phyloP scores from a whole-genome alignment of 2,329 filamentous ascomycete genomes.

The Phaeophleospora eucalypticola region DNA sequence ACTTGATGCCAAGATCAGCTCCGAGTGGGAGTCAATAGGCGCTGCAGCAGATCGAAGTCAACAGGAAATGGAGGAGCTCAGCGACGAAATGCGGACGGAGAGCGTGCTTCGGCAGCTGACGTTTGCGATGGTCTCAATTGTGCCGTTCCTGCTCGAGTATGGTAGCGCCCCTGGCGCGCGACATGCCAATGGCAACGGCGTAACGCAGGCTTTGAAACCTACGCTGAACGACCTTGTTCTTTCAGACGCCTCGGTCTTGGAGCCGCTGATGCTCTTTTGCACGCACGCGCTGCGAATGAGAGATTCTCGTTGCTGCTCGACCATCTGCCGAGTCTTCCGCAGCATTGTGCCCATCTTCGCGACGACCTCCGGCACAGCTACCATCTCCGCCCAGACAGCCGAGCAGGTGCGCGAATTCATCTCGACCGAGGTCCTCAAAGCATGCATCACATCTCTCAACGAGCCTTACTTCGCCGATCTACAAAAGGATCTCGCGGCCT shows the following conservation, averaged over 20 bases:
- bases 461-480: slow-evolving; percentile 96
- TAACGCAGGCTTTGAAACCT: slow-evolving; percentile 33
- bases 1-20: slow-evolving; percentile 79
- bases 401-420: slow-evolving; percentile 81
- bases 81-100: slow-evolving; percentile 97
- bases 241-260: slow-evolving; percentile 70
- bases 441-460: slow-evolving; percentile 83
- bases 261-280: slow-evolving; percentile 86
- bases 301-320: slow-evolving; percentile 81
- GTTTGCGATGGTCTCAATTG: slow-evolving; percentile 86
- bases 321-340: slow-evolving; percentile 81
- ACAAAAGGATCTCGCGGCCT: slow-evolving; percentile 81
- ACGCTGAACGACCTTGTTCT: slow-evolving; percentile 80
- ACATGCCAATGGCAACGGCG: slow-evolving; percentile 13
- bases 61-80: slow-evolving; percentile 67
- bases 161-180: slow-evolving; percentile 37
- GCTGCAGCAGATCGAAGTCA: slow-evolving; percentile 55
- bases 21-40: slow-evolving; percentile 76
- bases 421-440: slow-evolving; percentile 80
- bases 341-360: slow-evolving; percentile 77
- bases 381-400: slow-evolving; percentile 41
- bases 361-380: slow-evolving; percentile 27
- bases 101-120: slow-evolving; percentile 91
- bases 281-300: slow-evolving; percentile 85
- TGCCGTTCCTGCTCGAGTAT: slow-evolving; percentile 76